Percentiles rank a stretch among this genome's conserved stretches.
phyloP scores from a whole-genome alignment of 345 rosid genomes.

The Pistacia atlantica region DNA sequence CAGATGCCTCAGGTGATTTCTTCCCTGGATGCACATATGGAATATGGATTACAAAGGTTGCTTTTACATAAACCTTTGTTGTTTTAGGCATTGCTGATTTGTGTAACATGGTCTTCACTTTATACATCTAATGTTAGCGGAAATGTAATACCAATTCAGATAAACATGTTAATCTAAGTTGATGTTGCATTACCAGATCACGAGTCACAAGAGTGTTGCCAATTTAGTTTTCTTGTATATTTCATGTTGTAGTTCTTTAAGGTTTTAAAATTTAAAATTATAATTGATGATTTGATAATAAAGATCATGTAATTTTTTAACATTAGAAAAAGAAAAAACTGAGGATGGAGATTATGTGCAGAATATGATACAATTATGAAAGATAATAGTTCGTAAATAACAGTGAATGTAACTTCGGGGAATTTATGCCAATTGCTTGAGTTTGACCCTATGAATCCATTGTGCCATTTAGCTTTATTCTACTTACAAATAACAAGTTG shows the following conservation, averaged over 20 bases:
- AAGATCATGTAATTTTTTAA: not conserved
- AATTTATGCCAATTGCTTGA: not conserved
- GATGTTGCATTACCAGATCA: not conserved
- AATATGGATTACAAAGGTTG: slow-evolving; percentile 71
- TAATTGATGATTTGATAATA: not conserved
- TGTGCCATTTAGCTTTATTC: not conserved
- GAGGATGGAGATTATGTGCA: not conserved
- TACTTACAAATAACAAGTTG: not conserved
- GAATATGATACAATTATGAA: not conserved
- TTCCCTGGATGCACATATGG: slow-evolving; percentile 79
- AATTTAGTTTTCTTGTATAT: not conserved
- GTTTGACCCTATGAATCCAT: not conserved
- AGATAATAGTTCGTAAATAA: not conserved
- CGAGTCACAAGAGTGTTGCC: not conserved
- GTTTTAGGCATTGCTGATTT: not conserved
- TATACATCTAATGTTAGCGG: not conserved
- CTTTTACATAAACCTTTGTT: not conserved
- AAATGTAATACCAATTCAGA: not conserved
- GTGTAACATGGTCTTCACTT: not conserved
- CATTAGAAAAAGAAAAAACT: too few species aligned
- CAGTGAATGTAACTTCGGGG: not conserved
- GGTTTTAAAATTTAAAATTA: not conserved
- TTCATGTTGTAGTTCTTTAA: not conserved
- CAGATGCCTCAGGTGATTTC: slow-evolving; percentile 85
- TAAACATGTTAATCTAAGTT: not conserved